Percentiles rank a stretch among this genome's conserved stretches.
Conservation (phyloP, 2,329 filamentous ascomycete genomes). For the Claviceps sp. region DNA sequence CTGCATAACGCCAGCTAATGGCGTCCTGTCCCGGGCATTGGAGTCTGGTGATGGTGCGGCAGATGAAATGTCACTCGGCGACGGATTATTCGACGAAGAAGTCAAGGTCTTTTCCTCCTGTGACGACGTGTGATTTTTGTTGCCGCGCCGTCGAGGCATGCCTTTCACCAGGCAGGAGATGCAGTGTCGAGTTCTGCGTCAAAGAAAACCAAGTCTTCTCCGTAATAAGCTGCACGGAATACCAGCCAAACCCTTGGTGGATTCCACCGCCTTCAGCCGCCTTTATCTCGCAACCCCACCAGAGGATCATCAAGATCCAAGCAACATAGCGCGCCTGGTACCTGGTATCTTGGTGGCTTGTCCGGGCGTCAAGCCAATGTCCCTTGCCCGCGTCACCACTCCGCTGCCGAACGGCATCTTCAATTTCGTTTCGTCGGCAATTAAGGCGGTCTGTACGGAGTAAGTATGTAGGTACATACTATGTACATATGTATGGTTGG, state of each 20-base stretch:
- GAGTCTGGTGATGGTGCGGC: not conserved
- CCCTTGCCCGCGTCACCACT: not conserved
- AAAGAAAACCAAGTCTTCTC: no score
- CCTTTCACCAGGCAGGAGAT: no score
- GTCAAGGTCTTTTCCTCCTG: not conserved
- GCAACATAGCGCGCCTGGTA: no score
- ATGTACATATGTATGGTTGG: no score
- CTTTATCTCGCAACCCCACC: no score
- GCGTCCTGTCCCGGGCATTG: not conserved
- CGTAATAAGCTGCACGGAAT: no score
- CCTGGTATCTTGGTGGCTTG: not conserved
- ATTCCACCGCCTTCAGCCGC: no score
- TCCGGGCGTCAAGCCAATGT: not conserved
- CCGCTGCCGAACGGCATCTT: not conserved
- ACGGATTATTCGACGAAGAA: not conserved
- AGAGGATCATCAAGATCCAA: no score
- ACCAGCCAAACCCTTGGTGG: no score
- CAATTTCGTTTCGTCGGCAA: not conserved
- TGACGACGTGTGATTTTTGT: not conserved
- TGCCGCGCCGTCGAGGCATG: no score
- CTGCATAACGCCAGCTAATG: constrained; percentile 6
- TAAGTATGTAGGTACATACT: no score
- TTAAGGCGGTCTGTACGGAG: not conserved
- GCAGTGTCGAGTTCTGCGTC: no score
- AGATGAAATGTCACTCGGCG: not conserved